Evolutionary conservation across 495 filamentous ascomycete species (phyloP).

Genomic region (Evansstolkia leycettana): DNA sequence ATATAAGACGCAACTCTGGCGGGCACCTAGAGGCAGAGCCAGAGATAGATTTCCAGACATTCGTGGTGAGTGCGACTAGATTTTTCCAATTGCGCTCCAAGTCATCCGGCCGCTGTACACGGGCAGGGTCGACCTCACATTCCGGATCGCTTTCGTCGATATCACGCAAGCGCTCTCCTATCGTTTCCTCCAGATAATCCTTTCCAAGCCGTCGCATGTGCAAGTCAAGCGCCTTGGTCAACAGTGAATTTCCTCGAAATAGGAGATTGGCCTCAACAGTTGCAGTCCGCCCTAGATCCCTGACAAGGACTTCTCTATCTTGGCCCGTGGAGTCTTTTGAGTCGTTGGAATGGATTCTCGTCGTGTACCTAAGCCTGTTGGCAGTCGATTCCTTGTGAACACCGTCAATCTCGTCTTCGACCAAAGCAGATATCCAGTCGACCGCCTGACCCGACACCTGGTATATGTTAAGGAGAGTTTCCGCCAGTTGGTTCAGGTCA

Average conservation of each 20-base stretch:
- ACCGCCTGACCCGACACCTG: conserved; percentile 82
- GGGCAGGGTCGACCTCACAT: conserved; percentile 84
- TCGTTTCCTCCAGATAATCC: conserved; percentile 82
- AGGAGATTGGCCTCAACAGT: conserved; percentile 80
- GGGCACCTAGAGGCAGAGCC: conserved; percentile 63
- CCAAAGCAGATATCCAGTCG: conserved; percentile 86
- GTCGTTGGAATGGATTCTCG: conserved; percentile 68
- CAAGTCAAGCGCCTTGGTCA: conserved; percentile 86
- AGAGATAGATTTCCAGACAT: conserved; percentile 75
- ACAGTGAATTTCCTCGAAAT: conserved; percentile 87
- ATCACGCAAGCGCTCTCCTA: conserved; percentile 71
- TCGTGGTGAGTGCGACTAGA: conserved; percentile 62
- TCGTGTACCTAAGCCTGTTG: conserved; percentile 60
- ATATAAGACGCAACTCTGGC: conserved; percentile 70
- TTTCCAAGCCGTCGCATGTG: conserved; percentile 93
- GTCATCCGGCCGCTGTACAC: conserved; percentile 58
- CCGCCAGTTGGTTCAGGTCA: conserved; percentile 66
- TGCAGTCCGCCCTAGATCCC: conserved; percentile 44
- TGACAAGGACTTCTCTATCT: conserved; percentile 49
- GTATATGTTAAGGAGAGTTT: conserved; percentile 85
- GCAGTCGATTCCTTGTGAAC: conserved; percentile 61
- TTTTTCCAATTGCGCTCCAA: conserved; percentile 74
- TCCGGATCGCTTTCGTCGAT: conserved; percentile 82
- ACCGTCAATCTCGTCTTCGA: conserved; percentile 95
- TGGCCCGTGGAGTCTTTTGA: conserved; percentile 46